A percentile compares a stretch with the other conserved stretches of the same genome.
These are phyloP conservation scores for Articulospora tetracladia DNA, from an alignment of 495 filamentous ascomycete genomes.

Conservation along the genomic window DNA sequence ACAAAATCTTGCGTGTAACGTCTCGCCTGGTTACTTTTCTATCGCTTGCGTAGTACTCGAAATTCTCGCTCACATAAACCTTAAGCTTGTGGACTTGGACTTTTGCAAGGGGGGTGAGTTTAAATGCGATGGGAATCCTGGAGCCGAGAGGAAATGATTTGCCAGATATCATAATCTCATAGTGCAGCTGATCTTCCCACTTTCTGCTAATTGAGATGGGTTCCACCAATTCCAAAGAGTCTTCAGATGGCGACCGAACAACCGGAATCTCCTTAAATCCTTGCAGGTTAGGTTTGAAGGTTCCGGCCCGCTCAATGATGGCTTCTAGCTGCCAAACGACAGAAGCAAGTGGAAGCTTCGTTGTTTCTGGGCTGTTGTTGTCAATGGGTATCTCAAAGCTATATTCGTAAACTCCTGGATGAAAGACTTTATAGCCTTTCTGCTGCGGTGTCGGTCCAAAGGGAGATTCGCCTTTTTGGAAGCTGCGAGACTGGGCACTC, in stretches of 20 bases:
- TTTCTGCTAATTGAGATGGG: slow-evolving; percentile 95
- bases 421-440: slow-evolving; percentile 87
- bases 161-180: slow-evolving; percentile 97
- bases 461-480: slow-evolving; percentile 72
- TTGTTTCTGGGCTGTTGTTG: slow-evolving; percentile 86
- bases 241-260: slow-evolving; percentile 84
- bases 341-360: slow-evolving; percentile 80
- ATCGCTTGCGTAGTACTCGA: slow-evolving; percentile 89
- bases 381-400: slow-evolving; percentile 94
- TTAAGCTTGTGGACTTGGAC: slow-evolving; percentile 96
- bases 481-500: slow-evolving; percentile 78
- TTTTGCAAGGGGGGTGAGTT: slow-evolving; percentile 92
- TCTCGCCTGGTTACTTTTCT: slow-evolving; percentile 87
- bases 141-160: slow-evolving; percentile 95
- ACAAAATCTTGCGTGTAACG: slow-evolving; percentile 73
- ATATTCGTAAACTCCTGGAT: slow-evolving; percentile 89
- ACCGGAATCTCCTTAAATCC: slow-evolving; percentile 82
- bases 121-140: slow-evolving; percentile 95
- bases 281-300: slow-evolving; percentile 86
- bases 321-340: slow-evolving; percentile 91
- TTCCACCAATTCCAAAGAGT: slow-evolving; percentile 89
- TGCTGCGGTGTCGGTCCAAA: slow-evolving; percentile 59
- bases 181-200: slow-evolving; percentile 98
- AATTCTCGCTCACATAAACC: slow-evolving; percentile 88
- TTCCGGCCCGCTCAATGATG: slow-evolving; percentile 81